Evolutionary conservation across 1,284 basidiomycete genomes (phyloP), one percentile per base, ranked within the genome.

Genomic region (Naganishia cerealis): DNA sequence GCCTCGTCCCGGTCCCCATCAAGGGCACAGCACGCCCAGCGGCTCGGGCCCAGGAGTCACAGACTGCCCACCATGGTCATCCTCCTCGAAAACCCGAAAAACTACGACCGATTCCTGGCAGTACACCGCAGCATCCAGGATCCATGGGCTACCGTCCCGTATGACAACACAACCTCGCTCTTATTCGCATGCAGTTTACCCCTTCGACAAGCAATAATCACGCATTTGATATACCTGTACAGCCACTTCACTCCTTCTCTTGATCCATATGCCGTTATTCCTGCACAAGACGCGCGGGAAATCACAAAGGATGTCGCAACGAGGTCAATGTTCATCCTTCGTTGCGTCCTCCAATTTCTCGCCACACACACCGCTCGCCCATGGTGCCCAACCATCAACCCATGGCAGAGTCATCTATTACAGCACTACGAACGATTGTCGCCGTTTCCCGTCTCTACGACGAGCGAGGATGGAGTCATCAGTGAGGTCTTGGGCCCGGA

Each of bases 371-470:
- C 10, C 7, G 46, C 21, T 8, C 46, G 21, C 13, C 43, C 43
- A 36, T 26, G 42, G 16, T 16, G 10, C 10, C 29, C n/a, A 4
- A 24, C 15, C 4, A n/a, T 61, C 8, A 61, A 61, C 18, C 58
- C 58, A 12, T 61, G 58, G 58, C 58, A 61, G 3, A 33, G 36
- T 3, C 58, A 61, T 7, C 29, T 61, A 0, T 4, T 61, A 29
- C 58, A 36, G 16, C 33, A 48, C 16, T 36, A 36, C 26, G 43
- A 61, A 50, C 58, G 43, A 33, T 33, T 61, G 10, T 29, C 58
- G 26, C 58, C 58, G 9, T 61, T 61, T 33, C 58, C 58, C 0
- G 1, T 21, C 13, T 29, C 43, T n/a, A n/a, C 58, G 26, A 36
- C 7, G 0, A 61, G 36, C 3, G 15, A 61, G 18, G 58, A 50